Conservation (phyloP, 2,329 filamentous ascomycete genomes). For the Ceratocystis smalleyi region DNA sequence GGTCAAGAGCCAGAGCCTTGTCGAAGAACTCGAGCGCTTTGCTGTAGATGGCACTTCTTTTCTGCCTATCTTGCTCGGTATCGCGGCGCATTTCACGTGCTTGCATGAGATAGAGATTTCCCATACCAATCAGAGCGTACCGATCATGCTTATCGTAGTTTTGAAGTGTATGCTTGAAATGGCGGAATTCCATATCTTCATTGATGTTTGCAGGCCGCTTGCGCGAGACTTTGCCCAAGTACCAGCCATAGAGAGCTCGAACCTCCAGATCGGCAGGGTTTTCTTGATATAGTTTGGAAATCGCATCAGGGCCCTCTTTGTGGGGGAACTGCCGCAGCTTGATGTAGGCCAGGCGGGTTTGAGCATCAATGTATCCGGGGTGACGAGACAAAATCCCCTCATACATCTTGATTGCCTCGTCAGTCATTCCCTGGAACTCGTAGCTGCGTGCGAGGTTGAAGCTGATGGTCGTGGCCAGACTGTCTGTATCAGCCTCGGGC, state of each 20-base stretch:
- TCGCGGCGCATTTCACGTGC: slow-evolving; percentile 91
- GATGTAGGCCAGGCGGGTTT: slow-evolving; percentile 78
- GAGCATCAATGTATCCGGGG: slow-evolving; percentile 81
- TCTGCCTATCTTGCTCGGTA: slow-evolving; percentile 78
- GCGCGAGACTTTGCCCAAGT: slow-evolving; percentile 68
- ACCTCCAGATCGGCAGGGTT: slow-evolving; percentile 81
- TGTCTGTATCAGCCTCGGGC: slow-evolving; percentile 72
- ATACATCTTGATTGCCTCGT: slow-evolving; percentile 79
- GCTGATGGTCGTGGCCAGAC: slow-evolving; percentile 85
- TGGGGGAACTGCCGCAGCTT: slow-evolving; percentile 64
- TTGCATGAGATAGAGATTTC: slow-evolving; percentile 72
- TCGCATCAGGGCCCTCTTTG: slow-evolving; percentile 72
- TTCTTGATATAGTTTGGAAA: slow-evolving; percentile 71
- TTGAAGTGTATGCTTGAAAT: slow-evolving; percentile 92
- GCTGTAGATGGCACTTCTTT: slow-evolving; percentile 70
- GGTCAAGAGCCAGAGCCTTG: slow-evolving; percentile 87
- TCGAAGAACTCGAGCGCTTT: slow-evolving; percentile 97
- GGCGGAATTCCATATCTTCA: slow-evolving; percentile 81
- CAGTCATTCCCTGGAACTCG: slow-evolving; percentile 64
- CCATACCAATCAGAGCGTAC: slow-evolving; percentile 95
- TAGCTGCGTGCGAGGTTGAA: slow-evolving; percentile 93
- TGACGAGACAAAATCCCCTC: slow-evolving; percentile 73
- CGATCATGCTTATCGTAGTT: slow-evolving; percentile 93
- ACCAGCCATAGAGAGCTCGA: slow-evolving; percentile 88
- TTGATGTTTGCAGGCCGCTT: slow-evolving; percentile 66